Base-by-base conservation (phyloP, 2,329 filamentous ascomycete genomes). In the Cladosporium cucumerinum region DNA sequence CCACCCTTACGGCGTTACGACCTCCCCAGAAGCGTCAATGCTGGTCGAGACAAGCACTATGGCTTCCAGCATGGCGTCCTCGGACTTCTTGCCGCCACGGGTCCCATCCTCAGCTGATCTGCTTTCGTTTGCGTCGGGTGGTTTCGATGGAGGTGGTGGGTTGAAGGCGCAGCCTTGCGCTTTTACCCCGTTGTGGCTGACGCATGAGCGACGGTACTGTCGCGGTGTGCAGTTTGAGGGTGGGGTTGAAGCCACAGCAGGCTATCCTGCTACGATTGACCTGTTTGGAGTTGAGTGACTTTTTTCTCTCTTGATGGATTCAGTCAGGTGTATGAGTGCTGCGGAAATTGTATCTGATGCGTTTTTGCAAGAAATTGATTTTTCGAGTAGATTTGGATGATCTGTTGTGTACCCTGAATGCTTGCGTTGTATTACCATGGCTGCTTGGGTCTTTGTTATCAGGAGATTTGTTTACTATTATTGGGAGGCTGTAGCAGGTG, bases 121-220 rank as follows among this genome's bases (percentile, higher is more conserved):
- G 32, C 30, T 55, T 10, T 14, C 30, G 14, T 62, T 55, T 25
- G 18, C 60, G 28, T 18, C 16, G 16, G 49, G 49, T 32, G 60
- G 49, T 3, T 62, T 62, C n/a, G 60, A 62, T 5, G 49, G 39
- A 43, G 43, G 28, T 11, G 39, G 12, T 25, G 21, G n/a, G 16
- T 14, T 58, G 23, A 21, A 61, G 12, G n/a, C 28, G n/a, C 39
- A 46, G 48, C n/a, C 18, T 8, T 62, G 60, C 30, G 60, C 49
- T 48, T 62, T 55, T 21, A 54, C 60, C 25, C 60, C 49, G 10
- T 18, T 62, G 23, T 62, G 60, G 49, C 34, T 62, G 21, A 54
- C 34, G 7, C 60, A 54, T 23, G 60, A 62, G 32, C n/a, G 26
- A 21, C 32, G 60, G n/a, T 62, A 54, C 25, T 62, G 49, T 30